These are phyloP conservation scores for Camellia japonica DNA, from an alignment of 148 eudicot species.

Conservation along the genomic window DNA sequence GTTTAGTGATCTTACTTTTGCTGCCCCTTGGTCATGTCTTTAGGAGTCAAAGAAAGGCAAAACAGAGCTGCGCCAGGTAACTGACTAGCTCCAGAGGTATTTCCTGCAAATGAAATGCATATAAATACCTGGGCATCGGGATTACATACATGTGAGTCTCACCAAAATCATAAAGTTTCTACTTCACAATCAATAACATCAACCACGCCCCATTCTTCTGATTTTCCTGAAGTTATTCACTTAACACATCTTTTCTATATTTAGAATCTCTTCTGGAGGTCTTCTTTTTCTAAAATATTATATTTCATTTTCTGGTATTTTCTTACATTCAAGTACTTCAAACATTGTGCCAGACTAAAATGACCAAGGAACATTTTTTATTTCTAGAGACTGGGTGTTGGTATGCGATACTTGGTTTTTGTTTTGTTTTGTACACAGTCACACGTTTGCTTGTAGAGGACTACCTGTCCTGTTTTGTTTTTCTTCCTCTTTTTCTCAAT, in stretches of 20 bases:
- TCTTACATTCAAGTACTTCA: too few species aligned
- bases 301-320: too few species aligned
- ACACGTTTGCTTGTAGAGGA: too few species aligned
- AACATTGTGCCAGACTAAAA: neutral
- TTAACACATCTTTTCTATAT: too few species aligned
- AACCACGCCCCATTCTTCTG: neutral
- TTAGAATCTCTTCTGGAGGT: too few species aligned
- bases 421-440: too few species aligned
- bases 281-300: too few species aligned
- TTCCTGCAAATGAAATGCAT: slow-evolving; percentile 44
- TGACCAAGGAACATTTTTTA: neutral
- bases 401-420: too few species aligned
- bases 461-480: too few species aligned
- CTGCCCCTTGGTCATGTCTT: slow-evolving; percentile 36
- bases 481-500: too few species aligned
- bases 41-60: slow-evolving; percentile 44
- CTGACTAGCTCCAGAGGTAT: slow-evolving; percentile 37
- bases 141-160: neutral
- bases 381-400: too few species aligned
- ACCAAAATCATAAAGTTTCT: neutral
- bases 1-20: slow-evolving; percentile 43
- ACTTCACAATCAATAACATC: neutral
- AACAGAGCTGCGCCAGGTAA: slow-evolving; percentile 89
- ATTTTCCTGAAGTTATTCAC: slow-evolving; percentile 9
- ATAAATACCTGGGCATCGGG: neutral